Evolutionary conservation across 257 asterid species (phyloP).

Genomic region (Solanum peruvianum): DNA sequence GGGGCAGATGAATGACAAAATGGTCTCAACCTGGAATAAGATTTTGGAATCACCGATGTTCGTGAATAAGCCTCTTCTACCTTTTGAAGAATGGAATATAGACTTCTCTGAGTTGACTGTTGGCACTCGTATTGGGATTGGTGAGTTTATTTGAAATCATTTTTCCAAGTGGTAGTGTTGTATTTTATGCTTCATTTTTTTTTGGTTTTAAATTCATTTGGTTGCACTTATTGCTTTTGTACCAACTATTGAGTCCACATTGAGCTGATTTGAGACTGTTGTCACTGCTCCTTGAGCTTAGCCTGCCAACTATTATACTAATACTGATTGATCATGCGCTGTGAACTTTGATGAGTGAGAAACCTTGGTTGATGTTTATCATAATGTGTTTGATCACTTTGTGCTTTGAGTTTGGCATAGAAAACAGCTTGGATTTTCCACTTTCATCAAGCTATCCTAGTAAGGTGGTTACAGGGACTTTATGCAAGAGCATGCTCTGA

Average conservation of each 20-base stretch:
- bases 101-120: conserved; percentile 82
- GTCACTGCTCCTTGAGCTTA: neutral
- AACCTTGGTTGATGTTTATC: neutral
- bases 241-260: neutral
- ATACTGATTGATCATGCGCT: neutral
- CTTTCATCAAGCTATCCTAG: neutral
- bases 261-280: neutral
- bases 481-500: neutral
- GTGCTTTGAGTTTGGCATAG: neutral
- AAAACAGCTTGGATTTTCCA: neutral
- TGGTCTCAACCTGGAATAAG: conserved; percentile 77
- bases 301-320: neutral
- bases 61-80: conserved; percentile 70
- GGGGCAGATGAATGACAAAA: conserved; percentile 39
- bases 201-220: neutral
- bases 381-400: neutral
- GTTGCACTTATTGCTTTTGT: neutral
- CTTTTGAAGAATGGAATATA: conserved; percentile 90
- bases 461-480: neutral
- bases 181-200: neutral
- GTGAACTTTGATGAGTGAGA: neutral
- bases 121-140: conserved; percentile 95
- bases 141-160: conserved; percentile 28
- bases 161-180: neutral
- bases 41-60: conserved; percentile 71